Evolutionary conservation across 495 filamentous ascomycete species (phyloP).

Genomic region (Astrocystis sublimbata): DNA sequence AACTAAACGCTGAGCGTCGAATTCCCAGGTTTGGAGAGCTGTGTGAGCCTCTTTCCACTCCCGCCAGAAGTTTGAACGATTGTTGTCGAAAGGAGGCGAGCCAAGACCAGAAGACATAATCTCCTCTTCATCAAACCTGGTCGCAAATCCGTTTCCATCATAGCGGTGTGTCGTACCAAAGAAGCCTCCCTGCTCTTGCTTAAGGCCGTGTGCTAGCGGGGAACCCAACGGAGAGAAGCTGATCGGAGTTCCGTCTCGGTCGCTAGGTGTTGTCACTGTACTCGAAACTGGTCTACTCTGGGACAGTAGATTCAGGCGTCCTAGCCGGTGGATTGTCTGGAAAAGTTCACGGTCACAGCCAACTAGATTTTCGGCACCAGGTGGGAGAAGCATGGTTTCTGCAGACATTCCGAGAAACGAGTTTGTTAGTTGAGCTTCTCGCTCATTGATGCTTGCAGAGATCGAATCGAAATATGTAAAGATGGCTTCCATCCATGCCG

Average conservation of each 20-base stretch:
- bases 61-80: constrained; percentile 69
- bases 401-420: constrained; percentile 61
- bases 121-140: constrained; percentile 51
- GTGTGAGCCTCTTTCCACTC: constrained; percentile 82
- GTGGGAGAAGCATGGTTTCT: constrained; percentile 65
- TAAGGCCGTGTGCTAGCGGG: constrained; percentile 52
- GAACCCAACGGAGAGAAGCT: constrained; percentile 41
- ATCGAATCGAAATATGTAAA: constrained; percentile 98
- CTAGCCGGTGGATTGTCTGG: constrained; percentile 74
- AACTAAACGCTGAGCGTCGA: constrained; percentile 55
- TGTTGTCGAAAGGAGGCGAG: constrained; percentile 48
- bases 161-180: constrained; percentile 46
- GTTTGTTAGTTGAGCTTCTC: constrained; percentile 82
- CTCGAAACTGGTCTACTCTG: constrained; percentile 64
- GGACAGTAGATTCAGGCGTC: constrained; percentile 84
- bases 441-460: constrained; percentile 86
- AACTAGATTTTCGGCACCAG: constrained; percentile 70
- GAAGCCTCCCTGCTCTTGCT: constrained; percentile 36
- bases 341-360: constrained; percentile 84
- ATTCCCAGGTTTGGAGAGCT: constrained; percentile 78
- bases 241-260: constrained; percentile 27
- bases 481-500: constrained; percentile 88
- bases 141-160: constrained; percentile 63
- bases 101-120: constrained; percentile 35
- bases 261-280: constrained; percentile 29